Evolutionary conservation across 1,139 yeast genomes (phyloP).

Genomic region (Yamadazyma siamensis): DNA sequence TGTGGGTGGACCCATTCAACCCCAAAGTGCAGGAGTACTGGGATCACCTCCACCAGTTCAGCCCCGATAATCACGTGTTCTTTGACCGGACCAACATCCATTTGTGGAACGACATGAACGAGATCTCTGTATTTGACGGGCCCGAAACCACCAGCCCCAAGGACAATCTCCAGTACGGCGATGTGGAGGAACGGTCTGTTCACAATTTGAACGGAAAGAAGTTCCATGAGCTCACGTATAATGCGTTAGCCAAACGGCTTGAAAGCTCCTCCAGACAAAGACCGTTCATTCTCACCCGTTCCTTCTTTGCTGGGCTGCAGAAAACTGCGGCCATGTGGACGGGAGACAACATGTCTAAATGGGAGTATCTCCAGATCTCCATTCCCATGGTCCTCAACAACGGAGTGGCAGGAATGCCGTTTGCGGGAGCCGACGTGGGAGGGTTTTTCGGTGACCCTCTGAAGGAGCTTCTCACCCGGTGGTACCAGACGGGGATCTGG

Average conservation of each 20-base stretch:
- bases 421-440: slow-evolving; percentile 95
- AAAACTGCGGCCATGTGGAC: slow-evolving; percentile 95
- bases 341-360: slow-evolving; percentile 90
- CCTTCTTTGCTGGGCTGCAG: slow-evolving; percentile 90
- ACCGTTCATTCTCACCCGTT: slow-evolving; percentile 87
- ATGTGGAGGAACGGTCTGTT: slow-evolving; percentile 86
- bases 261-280: slow-evolving; percentile 46
- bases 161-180: slow-evolving; percentile 72
- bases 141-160: slow-evolving; percentile 91
- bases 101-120: slow-evolving; percentile 98
- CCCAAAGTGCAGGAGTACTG: slow-evolving; percentile 62
- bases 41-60: slow-evolving; percentile 35
- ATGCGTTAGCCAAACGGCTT: slow-evolving; percentile 56
- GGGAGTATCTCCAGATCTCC: slow-evolving; percentile 81
- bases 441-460: slow-evolving; percentile 93
- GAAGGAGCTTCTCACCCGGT: slow-evolving; percentile 74
- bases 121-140: slow-evolving; percentile 91
- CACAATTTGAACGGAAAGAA: slow-evolving; percentile 84
- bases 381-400: slow-evolving; percentile 85
- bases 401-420: slow-evolving; percentile 85
- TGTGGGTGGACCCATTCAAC: slow-evolving; percentile 86
- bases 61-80: slow-evolving; percentile 35
- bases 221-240: slow-evolving; percentile 74
- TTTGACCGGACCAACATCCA: slow-evolving; percentile 60
- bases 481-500: slow-evolving; percentile 96